Base-by-base conservation (phyloP, 2,329 filamentous ascomycete species). In the Claviceps pazoutovae region DNA sequence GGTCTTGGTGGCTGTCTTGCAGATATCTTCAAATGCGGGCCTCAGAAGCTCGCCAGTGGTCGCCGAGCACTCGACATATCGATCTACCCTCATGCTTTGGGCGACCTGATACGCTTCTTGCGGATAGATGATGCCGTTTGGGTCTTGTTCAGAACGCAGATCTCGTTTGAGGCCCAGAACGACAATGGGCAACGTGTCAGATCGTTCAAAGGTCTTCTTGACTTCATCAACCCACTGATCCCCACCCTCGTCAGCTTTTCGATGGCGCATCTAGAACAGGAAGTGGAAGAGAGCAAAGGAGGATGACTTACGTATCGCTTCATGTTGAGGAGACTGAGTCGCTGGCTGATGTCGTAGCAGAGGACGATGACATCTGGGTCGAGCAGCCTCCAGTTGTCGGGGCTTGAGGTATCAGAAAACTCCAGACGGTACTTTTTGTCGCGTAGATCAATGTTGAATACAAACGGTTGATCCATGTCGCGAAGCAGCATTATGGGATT, bases 61-160 rank as follows among this genome's bases (percentile, higher is more conserved):
- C 6, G 79, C 78, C 1, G 78, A 82, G 64, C 79, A 83, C 59
- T 83, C 80, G 61, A 82, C 74, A 58, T 83, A 83, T 56, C 75
- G 76, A 63, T 83, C 80, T 46, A 73, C 78, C 50, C 79, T 68
- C 70, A 83, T 71, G 56, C 74, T 71, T 59, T 82, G 78, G 21
- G 79, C 73, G 49, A 74, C 62, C 26, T 70, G 70, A 59, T 80
- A 78, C 1, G 71, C 79, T 62, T 83, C 80, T 55, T 82, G 74
- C 11, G 80, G 80, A 55, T 79, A 76, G 49, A 82, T 78, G 56
- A 76, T 73, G 34, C 78, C 78, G 54, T 80, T 79, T 2, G 77
- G 77, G 57, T 82, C 78, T 13, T 68, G 66, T 54, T 80, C 76
- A 2, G 74, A 77, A 52, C 77, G 68, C 50, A 82, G 63, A 57